phyloP scores from a whole-genome alignment of 2,329 filamentous ascomycete species.

The Fusarium tuaranense region DNA sequence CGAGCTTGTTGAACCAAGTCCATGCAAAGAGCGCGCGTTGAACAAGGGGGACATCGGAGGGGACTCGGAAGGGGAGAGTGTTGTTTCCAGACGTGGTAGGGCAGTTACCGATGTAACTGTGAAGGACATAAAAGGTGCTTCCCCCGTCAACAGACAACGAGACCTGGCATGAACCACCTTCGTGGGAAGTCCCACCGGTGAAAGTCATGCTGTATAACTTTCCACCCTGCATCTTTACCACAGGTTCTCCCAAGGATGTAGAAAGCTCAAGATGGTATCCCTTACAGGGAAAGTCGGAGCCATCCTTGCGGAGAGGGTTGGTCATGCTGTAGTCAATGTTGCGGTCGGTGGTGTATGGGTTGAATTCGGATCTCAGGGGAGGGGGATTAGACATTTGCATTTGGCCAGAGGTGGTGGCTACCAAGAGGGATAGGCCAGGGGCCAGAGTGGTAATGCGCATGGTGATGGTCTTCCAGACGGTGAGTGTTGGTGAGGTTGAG shows the following conservation, averaged over 20 bases:
- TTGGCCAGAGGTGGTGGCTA: constrained; percentile 47
- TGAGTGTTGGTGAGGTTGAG: not conserved
- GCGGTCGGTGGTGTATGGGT: constrained; percentile 55
- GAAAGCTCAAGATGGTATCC: constrained; percentile 57
- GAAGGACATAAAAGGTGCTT: constrained; percentile 65
- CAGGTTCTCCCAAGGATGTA: constrained; percentile 52
- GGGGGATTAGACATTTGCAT: constrained; percentile 64
- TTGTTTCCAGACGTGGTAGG: constrained; percentile 42
- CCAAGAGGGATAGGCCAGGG: not conserved
- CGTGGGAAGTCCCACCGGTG: constrained; percentile 64
- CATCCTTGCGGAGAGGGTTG: constrained; percentile 69
- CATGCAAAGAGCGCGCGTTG: constrained; percentile 66
- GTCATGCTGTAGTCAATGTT: constrained; percentile 78
- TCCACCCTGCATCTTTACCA: constrained; percentile 65
- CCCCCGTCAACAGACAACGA: constrained; percentile 72
- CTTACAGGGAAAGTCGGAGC: constrained; percentile 81
- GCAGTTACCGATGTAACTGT: constrained; percentile 50
- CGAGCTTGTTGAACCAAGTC: constrained; percentile 73
- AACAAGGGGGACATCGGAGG: constrained; percentile 61
- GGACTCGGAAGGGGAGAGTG: constrained; percentile 62
- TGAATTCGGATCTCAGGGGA: constrained; percentile 63
- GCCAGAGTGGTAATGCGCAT: not conserved
- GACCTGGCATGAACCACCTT: constrained; percentile 73
- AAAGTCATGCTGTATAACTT: constrained; percentile 64
- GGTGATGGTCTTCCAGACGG: not conserved